Evolutionary conservation across 495 filamentous ascomycete species (phyloP), one percentile per base, ranked within the genome.

Genomic region (Oidiodendron maius): DNA sequence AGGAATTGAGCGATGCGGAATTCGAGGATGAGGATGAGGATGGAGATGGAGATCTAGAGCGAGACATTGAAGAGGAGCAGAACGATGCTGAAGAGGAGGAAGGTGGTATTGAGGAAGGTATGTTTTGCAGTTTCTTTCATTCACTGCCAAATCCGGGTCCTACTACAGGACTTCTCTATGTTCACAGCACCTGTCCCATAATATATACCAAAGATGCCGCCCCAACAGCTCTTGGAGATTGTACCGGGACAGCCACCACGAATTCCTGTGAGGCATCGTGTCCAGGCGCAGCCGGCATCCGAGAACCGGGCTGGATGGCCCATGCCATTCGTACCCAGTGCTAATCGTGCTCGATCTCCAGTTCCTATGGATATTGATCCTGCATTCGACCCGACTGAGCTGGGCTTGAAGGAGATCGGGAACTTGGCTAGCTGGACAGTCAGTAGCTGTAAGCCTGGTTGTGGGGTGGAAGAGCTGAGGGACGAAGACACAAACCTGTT

Each of bases 381-480:
- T 6, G 38, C 44, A 0, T 76, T 76, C 40, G 72, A 78, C 24
- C 60, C 69, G n/a, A 40, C 69, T 23, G 46, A 48, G 20, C 22
- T 59, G 13, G 78, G 77, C 23, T 75, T 94, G 41, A 90, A 89
- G 61, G 91, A 96, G 61, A 96, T 97, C 67, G 91, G 88, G 55
- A 89, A 91, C 47, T 82, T 98, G 30, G 93, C 91, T 18, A 89
- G 86, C 42, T 96, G 93, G 80, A 91, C 87, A 12, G 90, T 96
- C 50, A 86, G 82, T 52, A 91, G 86, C 53, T 82, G 82, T 62
- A 97, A 96, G 68, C 93, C 91, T 1, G 90, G 89, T 46, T 95
- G 86, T 62, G 89, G 89, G 28, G 83, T 96, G 37, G 76, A 83
- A 24, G 87, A 91, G 53, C 82, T 98, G 18, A 84, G 89, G 17